Evolutionary conservation across 2,329 filamentous ascomycete species (phyloP).

Genomic region (Penicillium sp.): DNA sequence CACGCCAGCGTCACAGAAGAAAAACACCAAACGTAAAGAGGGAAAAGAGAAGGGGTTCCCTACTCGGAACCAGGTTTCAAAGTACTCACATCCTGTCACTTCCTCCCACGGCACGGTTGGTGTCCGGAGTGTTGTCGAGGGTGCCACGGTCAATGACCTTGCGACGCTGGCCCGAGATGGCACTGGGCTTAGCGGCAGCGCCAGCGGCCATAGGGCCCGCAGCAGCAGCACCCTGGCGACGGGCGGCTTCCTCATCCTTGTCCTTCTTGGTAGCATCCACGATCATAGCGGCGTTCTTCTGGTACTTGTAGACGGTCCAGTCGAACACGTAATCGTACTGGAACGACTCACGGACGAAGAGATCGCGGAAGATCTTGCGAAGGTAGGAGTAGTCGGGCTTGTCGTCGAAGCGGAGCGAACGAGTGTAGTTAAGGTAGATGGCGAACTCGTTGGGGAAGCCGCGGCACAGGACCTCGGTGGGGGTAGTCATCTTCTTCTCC

Average conservation of each 20-base stretch:
- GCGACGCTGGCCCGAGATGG: conserved; percentile 73
- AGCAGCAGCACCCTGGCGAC: conserved; percentile 65
- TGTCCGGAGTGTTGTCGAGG: conserved; percentile 69
- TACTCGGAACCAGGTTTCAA: conserved; percentile 75
- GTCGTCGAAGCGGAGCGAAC: conserved; percentile 97
- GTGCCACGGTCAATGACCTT: conserved; percentile 74
- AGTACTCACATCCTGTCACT: conserved; percentile 95
- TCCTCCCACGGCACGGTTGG: conserved; percentile 72
- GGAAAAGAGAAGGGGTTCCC: conserved; percentile 67
- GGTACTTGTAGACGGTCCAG: conserved; percentile 99
- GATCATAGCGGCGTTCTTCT: conserved; percentile 97
- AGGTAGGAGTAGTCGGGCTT: conserved; percentile 99
- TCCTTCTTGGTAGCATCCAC: conserved; percentile 73
- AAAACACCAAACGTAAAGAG: conserved; percentile 80
- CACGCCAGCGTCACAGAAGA: conserved; percentile 71
- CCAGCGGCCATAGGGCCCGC: conserved; percentile 55
- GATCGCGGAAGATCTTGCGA: conserved; percentile 99
- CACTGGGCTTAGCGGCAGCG: conserved; percentile 67
- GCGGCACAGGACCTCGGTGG: conserved; percentile 96
- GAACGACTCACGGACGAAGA: conserved; percentile 98
- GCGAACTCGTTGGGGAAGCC: conserved; percentile 99
- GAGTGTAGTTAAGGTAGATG: conserved; percentile 99
- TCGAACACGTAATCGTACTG: conserved; percentile 99
- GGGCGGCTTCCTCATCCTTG: conserved; percentile 71
- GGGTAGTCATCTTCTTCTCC: conserved; percentile 99